Percentiles rank a stretch among this genome's conserved stretches.
phyloP scores from a whole-genome alignment of 2,329 filamentous ascomycete species.

The Sarocladiaceae sp. region DNA sequence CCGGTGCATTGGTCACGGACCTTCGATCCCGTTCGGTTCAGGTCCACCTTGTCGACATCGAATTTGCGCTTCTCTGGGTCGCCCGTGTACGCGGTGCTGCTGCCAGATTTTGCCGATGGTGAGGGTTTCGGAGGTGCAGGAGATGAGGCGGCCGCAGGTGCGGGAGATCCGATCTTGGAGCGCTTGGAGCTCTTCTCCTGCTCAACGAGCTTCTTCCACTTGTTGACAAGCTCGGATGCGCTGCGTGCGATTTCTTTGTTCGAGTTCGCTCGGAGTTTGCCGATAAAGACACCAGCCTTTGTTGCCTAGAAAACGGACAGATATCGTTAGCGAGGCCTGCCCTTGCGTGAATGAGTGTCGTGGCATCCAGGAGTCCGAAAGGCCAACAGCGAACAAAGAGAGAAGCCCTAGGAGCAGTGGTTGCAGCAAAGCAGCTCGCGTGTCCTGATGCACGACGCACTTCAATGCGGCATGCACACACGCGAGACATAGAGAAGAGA shows the following conservation, averaged over 20 bases:
- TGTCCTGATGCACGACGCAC: too few relatives aligned
- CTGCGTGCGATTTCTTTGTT: slow-evolving; percentile 75
- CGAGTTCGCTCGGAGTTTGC: slow-evolving; percentile 68
- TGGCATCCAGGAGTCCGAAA: too few relatives aligned
- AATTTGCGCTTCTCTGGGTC: slow-evolving; percentile 75
- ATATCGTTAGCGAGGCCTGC: slow-evolving; percentile 9
- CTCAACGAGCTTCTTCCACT: slow-evolving; percentile 79
- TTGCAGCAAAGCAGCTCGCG: too few relatives aligned
- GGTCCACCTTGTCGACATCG: slow-evolving; percentile 73
- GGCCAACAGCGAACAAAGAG: too few relatives aligned
- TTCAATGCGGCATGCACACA: too few relatives aligned
- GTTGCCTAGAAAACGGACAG: slow-evolving; percentile 50
- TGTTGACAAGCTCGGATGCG: slow-evolving; percentile 76
- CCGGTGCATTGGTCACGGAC: slow-evolving; percentile 81
- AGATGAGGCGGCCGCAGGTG: slow-evolving; percentile 47
- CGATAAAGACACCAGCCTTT: slow-evolving; percentile 84
- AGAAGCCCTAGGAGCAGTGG: too few relatives aligned
- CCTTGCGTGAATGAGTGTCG: too few relatives aligned
- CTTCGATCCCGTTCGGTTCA: slow-evolving; percentile 65
- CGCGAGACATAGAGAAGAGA: too few relatives aligned
- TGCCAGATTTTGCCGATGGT: slow-evolving; percentile 10
- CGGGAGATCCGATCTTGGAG: slow-evolving; percentile 34
- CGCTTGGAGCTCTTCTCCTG: slow-evolving; percentile 48
- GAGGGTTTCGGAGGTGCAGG: slow-evolving; percentile 40
- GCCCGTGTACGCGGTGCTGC: slow-evolving; percentile 34